Evolutionary conservation across 352 stramenopile species (phyloP), one percentile per base, ranked within the genome.

Genomic region (Pythium biforme): DNA sequence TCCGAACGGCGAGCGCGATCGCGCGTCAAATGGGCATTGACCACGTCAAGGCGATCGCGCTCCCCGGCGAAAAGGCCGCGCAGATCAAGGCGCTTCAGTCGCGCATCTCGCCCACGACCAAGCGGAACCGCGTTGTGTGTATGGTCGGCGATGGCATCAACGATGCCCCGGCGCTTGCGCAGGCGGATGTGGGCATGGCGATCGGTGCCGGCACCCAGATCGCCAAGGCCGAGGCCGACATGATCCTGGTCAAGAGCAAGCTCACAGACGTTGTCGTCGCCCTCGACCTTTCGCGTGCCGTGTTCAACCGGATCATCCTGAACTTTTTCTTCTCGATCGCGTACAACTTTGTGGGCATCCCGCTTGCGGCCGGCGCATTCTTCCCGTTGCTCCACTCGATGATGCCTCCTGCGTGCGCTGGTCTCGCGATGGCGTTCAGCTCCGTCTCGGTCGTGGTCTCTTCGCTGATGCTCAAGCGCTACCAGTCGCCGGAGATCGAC

Each of bases 141-240:
- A 97, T 98, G 83, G 85, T 97, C 50, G 94, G 95, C 23, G 94
- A 98, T 61, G 94, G 95, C 27, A 96, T 99, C 51, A 99, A 98
- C 72, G 96, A 99, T 74, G 94, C 92, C 8, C 94, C 95, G 12
- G 93, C 96, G 1, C 66, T 98, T 11, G 87, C 90, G 8, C 85
- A 97, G 54, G 90, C 94, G 12, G 90, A 98, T 64, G 77, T 98
- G 5, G 93, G 94, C 9, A 93, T 98, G 73, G 93, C 94, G 1
- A 93, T 96, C 39, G 94, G 92, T 26, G 89, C 93, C 4, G 95
- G 93, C 15, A 98, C 94, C 17, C 81, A 96, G 58, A 93, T 95
- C 41, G 88, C 88, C 17, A 91, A 94, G 62, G 88, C 83, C 0
- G 83, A 93, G 55, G 88, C 88, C 1, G 86, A 96, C 56, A 94